Conservation (phyloP, 306 rosid species). For the Inga leiocalycina region DNA sequence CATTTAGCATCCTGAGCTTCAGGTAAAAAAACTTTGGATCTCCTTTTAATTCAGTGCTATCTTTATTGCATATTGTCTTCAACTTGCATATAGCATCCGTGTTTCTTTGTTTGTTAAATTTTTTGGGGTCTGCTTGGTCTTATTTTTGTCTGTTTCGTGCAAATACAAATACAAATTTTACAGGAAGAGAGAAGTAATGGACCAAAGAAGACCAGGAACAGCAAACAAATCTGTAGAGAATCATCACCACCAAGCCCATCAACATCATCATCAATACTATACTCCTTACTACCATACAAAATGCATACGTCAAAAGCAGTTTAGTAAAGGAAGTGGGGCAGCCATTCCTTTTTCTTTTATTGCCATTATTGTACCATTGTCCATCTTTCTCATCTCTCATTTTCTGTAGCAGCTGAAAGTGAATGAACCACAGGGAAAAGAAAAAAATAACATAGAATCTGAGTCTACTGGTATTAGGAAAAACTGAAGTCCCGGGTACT, state of each 20-base stretch:
- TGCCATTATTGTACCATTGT: slow-evolving; percentile 58
- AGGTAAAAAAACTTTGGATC: slow-evolving; percentile 35
- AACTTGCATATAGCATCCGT: slow-evolving; percentile 8
- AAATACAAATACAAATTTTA: slow-evolving; percentile 21
- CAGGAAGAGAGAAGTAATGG: slow-evolving; percentile 56
- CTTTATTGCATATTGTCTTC: slow-evolving; percentile 18
- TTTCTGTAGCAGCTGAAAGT: slow-evolving; percentile 56
- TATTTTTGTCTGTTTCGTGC: slow-evolving; percentile 23
- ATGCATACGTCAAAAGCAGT: slow-evolving; percentile 74
- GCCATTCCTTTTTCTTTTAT: slow-evolving; percentile 49
- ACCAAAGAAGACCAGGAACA: slow-evolving; percentile 44
- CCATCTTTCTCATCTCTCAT: slow-evolving; percentile 18
- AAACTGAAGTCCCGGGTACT: slow-evolving; percentile 36
- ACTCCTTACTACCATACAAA: slow-evolving; percentile 86
- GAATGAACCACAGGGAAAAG: slow-evolving; percentile 59
- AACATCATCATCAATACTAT: slow-evolving; percentile 54
- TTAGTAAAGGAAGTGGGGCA: slow-evolving; percentile 72
- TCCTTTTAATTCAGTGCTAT: slow-evolving; percentile 7
- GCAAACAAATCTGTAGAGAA: slow-evolving; percentile 60
- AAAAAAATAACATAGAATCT: slow-evolving; percentile 28
- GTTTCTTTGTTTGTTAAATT: slow-evolving; percentile 20
- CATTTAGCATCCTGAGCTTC: slow-evolving; percentile 58
- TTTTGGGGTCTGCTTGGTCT: slow-evolving; percentile 11
- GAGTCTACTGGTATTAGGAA: slow-evolving; percentile 47
- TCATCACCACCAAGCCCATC: slow-evolving; percentile 37